Evolutionary conservation across 371 early-diverging fungal species (phyloP), one percentile per base, ranked within the genome.

Genomic region (Umbelopsis sp.): DNA sequence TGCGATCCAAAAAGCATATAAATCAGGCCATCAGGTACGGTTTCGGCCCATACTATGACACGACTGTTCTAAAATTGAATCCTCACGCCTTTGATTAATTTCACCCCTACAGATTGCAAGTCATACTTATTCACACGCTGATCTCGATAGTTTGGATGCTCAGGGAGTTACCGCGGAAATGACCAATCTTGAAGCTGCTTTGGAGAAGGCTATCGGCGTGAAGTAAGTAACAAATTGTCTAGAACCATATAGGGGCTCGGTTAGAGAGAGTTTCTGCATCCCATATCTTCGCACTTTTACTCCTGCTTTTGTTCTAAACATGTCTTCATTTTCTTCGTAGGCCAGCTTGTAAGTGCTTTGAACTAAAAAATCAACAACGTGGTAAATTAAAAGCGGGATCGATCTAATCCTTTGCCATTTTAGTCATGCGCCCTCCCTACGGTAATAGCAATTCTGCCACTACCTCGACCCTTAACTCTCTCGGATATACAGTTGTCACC

Each of bases 351-450:
- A 48, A 48, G 48, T 48, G n/a, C 18, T 4, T 48, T 7, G 0
- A 48, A 1, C 48, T 29, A 29, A 29, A 29, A 29, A 29, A 22
- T 22, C 22, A 29, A 6, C 48, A 48, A 48, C 48, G 16, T 48
- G 48, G n/a, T 48, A 48, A 48, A n/a, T 16, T 16, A 48, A n/a
- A 16, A 16, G 16, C 48, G 18, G 16, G 48, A 29, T 18, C 2
- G 5, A 18, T 48, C 48, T 48, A 3, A 16, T n/a, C 1, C 35
- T 73, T 75, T 65, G 65, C 50, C 50, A 70, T 71, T 63, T 53
- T 72, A 68, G 81, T 76, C 68, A 75, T 84, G 70, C 75, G 82
- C 63, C 80, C 85, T 46, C 85, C 85, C 16, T 80, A 78, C 66
- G 85, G 85, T 29, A 53, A 66, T n/a, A 74, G 75, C 25, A 67